A percentile compares a stretch with the other conserved stretches of the same genome.
Evolutionary conservation across 768 basidiomycete species (phyloP).

Genomic region (Guyanaporus albipodus): DNA sequence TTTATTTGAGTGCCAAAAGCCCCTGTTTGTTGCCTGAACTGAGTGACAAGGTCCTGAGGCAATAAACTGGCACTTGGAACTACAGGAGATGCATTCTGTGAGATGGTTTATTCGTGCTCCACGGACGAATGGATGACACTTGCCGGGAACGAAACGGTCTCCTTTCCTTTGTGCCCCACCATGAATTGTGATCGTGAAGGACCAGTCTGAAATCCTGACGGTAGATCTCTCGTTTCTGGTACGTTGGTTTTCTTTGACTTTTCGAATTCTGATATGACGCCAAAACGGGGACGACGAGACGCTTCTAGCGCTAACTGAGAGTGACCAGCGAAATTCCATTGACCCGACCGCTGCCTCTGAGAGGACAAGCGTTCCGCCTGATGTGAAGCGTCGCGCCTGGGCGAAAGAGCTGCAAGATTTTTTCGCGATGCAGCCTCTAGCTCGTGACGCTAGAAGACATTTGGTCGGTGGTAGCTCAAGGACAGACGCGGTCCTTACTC

Average conservation of each 20-base stretch:
- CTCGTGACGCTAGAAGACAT: constrained; percentile 57
- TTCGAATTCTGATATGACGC: constrained; percentile 23
- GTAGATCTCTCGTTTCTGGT: constrained; percentile 18
- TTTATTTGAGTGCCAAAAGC: constrained; percentile 15
- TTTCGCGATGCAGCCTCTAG: constrained; percentile 54
- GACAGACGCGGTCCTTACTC: constrained; percentile 39
- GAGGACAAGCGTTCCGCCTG: constrained; percentile 39
- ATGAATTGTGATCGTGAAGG: constrained; percentile 18
- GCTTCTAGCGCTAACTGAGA: constrained; percentile 34
- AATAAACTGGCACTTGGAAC: constrained; percentile 27
- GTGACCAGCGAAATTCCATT: constrained; percentile 23
- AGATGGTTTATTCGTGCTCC: background rate
- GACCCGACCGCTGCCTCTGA: constrained; percentile 38
- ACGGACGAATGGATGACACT: background rate
- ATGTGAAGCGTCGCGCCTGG: constrained; percentile 41
- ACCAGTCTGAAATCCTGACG: constrained; percentile 25
- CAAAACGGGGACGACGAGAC: constrained; percentile 37
- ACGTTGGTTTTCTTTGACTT: constrained; percentile 14
- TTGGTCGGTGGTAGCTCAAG: constrained; percentile 11
- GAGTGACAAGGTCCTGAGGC: constrained; percentile 5
- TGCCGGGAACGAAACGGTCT: constrained; percentile 4
- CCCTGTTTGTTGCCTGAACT: constrained; percentile 18
- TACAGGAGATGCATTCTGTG: constrained; percentile 9
- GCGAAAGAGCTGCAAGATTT: constrained; percentile 42
- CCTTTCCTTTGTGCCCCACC: constrained; percentile 18